Base-by-base conservation (phyloP, 768 basidiomycete genomes). In the Leccinum broughii region DNA sequence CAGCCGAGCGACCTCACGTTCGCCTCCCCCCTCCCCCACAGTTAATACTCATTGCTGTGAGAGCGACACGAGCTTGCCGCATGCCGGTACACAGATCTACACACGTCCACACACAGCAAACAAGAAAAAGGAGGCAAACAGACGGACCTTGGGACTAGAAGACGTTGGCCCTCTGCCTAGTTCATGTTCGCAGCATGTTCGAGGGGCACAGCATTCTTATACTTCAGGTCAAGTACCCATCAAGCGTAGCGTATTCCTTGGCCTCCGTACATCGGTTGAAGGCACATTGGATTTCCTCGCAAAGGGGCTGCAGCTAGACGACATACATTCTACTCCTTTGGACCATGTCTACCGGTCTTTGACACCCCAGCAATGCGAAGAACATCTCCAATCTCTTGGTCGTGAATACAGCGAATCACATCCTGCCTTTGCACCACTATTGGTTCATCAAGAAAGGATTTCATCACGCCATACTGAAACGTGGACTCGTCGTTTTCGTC, bases 401-500 rank as follows among this genome's bases (percentile, higher is more conserved):
- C 54, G 30, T 7, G 53, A 62, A 48, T 55, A 80, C 59, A 66
- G 62, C 17, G 65, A 65, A 55, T 61, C 71, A 37, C 80, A 88
- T 72, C 84, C 87, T 61, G 83, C 79, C 7, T 82, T 88, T 64
- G 65, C 77, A 46, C 80, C 76, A 32, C 63, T 83, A 46, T 62
- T 75, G 51, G 62, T 68, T 51, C 62, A 64, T 20, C 62, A n/a
- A 57, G 61, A 62, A 35, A 44, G 13, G 14, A n/a, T 2, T 10
- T 24, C 52, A 17, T 63, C 9, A 66, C 72, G 24, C 66, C 76
- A 44, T 57, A 32, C 53, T 76, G 80, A 84, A 44, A 72, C 82
- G 13, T 95, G 93, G 92, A 75, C 81, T 20, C 84, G 88, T 51
- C 88, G 83, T 66, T 95, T 89, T 83, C 85, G 83, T 20, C 94